Evolutionary conservation across 768 basidiomycete species (phyloP), one percentile per base, ranked within the genome.

Genomic region (Leccinum arenicola): DNA sequence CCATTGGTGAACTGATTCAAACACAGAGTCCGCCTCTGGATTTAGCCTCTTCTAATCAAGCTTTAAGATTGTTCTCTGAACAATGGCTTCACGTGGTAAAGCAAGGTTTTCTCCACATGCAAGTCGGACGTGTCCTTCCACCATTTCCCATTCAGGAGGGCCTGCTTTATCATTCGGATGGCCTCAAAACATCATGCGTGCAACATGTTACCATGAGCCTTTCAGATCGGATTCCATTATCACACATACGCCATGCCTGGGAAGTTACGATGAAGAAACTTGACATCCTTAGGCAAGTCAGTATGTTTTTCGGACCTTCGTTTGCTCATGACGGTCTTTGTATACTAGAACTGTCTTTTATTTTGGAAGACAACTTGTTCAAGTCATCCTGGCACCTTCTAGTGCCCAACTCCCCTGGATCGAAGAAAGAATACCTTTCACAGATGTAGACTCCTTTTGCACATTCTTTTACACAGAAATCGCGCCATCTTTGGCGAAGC

Each of bases 71-170:
- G 17, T 70, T 68, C 52, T 70, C 61, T 14, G 56, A 66, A 19
- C 29, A 56, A 21, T 68, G 68, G 68, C 50, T 60, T 35, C 56
- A 49, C 12, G 56, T 61, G 45, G 61, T 56, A 5, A 17, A 54
- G 50, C 47, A 61, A 48, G 55, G 47, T 12, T 29, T 29, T 29
- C 29, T 8, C 8, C 29, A 29, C 2, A 12, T 54, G 6, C 56
- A 52, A 15, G 49, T 71, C 9, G 60, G 49, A 36, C 56, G 51
- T 12, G 61, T 74, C 55, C 77, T 79, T 23, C 80, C 81, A 19
- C 70, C 80, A 29, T 78, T 80, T 54, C 70, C 79, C 19, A 70
- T 81, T 14, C 80, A 82, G 58, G 79, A 80, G 66, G 80, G 80
- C 21, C 75, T 82, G 17, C 64, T 82, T 52, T 74, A 76, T 52